Conservation (phyloP, 768 basidiomycete species). For the Royoungia palumana region DNA sequence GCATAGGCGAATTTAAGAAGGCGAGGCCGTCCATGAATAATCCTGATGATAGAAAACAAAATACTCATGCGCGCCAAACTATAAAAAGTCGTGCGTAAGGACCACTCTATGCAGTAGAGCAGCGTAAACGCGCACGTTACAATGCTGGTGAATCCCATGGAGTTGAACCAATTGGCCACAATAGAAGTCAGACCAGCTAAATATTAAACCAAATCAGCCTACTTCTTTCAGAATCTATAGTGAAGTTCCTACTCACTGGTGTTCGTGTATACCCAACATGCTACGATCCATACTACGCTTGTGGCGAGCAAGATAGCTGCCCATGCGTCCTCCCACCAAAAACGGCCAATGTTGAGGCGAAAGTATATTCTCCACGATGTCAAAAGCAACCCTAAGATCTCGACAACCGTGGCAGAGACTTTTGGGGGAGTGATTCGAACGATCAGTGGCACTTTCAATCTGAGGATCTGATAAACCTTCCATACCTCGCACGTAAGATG, state of each 20-base stretch:
- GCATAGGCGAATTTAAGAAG: not conserved
- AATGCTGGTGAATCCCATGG: slow-evolving; percentile 2
- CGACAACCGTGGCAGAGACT: not conserved
- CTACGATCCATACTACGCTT: not conserved
- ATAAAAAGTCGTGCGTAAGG: not conserved
- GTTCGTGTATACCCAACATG: not conserved
- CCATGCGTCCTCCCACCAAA: not conserved
- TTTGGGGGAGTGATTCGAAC: not conserved
- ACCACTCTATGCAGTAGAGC: not conserved
- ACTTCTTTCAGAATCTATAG: not conserved
- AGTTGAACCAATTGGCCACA: not conserved
- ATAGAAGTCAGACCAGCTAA: not conserved
- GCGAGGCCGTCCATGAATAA: not conserved
- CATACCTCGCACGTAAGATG: not conserved
- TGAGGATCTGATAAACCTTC: not conserved
- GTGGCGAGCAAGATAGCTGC: not conserved
- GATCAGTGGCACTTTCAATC: not conserved
- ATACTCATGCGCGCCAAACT: slow-evolving; percentile 10
- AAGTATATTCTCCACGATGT: slow-evolving; percentile 1
- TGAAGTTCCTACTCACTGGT: not conserved
- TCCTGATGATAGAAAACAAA: slow-evolving; percentile 11
- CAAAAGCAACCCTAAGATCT: slow-evolving; percentile 1
- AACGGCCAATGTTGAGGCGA: too few species aligned
- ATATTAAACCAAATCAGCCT: not conserved
- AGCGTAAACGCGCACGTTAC: not conserved